A percentile compares a stretch with the other conserved stretches of the same genome.
Evolutionary conservation across 257 asterid species (phyloP).

Genomic region (Lantana camara): DNA sequence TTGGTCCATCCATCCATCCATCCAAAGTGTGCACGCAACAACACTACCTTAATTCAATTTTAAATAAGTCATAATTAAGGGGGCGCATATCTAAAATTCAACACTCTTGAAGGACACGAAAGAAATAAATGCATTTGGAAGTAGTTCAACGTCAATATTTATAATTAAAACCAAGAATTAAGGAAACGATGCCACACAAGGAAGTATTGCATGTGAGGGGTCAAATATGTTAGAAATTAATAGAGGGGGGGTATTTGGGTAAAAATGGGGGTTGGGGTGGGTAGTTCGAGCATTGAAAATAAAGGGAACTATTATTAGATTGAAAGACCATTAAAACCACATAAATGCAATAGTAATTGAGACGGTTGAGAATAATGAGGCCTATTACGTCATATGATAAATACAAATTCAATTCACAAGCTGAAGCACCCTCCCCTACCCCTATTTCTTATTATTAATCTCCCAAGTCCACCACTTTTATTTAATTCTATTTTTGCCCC

Average conservation of each 20-base stretch:
- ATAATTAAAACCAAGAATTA: conserved; percentile 33
- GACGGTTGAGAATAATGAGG: conserved; percentile 87
- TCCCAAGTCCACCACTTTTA: too few species aligned
- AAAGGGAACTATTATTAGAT: conserved; percentile 43
- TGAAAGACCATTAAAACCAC: conserved; percentile 74
- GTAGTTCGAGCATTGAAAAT: conserved; percentile 53
- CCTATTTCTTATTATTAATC: conserved; percentile 9
- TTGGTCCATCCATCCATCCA: too few species aligned
- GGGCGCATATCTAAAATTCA: too few species aligned
- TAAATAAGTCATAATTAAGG: too few species aligned
- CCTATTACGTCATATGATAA: conserved; percentile 74
- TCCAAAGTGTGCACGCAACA: too few species aligned
- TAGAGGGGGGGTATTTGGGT: conserved; percentile 35
- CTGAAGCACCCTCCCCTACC: conserved; percentile 27
- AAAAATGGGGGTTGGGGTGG: conserved; percentile 33
- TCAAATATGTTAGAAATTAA: conserved; percentile 33
- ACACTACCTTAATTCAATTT: too few species aligned
- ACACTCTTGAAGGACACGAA: too few species aligned
- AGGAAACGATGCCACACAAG: conserved; percentile 33
- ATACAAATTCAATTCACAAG: conserved; percentile 65
- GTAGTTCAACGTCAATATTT: conserved; percentile 35
- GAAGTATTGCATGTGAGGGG: conserved; percentile 49
- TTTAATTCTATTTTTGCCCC: conserved; percentile 15
- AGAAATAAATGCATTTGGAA: conserved; percentile 31
- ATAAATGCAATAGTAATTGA: conserved; percentile 88